Conservation (phyloP, 2,329 filamentous ascomycete genomes). For the Aspergillus sp. region DNA sequence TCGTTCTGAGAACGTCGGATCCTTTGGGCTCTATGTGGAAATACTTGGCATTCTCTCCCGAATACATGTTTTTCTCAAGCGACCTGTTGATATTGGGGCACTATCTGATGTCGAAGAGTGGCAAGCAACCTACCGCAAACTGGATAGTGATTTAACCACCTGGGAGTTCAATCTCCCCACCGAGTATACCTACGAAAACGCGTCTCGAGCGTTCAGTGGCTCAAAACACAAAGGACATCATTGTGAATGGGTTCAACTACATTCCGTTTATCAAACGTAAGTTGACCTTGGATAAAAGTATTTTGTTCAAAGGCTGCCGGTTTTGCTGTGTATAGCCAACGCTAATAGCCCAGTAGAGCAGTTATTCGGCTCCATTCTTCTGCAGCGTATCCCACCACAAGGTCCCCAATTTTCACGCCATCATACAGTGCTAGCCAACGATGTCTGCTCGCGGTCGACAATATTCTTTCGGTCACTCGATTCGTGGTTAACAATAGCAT, state of each 20-base stretch:
- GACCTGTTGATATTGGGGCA: constrained; percentile 83
- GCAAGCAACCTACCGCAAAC: constrained; percentile 82
- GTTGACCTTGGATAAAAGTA: constrained; percentile 23
- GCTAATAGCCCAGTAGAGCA: constrained; percentile 50
- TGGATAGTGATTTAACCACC: constrained; percentile 74
- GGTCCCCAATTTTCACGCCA: constrained; percentile 84
- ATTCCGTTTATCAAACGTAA: constrained; percentile 83
- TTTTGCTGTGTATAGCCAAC: not conserved
- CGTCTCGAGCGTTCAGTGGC: constrained; percentile 71
- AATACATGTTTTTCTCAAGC: constrained; percentile 85
- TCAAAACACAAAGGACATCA: constrained; percentile 68
- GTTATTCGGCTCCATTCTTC: constrained; percentile 90
- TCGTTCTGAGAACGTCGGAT: constrained; percentile 77
- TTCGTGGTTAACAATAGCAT: constrained; percentile 75
- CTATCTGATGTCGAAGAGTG: constrained; percentile 83
- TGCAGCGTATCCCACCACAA: constrained; percentile 85
- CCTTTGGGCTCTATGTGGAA: constrained; percentile 88
- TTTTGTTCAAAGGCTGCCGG: not conserved
- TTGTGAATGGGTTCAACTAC: constrained; percentile 86
- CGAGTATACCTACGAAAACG: constrained; percentile 73
- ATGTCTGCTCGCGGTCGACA: constrained; percentile 79
- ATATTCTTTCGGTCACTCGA: constrained; percentile 74
- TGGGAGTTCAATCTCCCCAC: constrained; percentile 83
- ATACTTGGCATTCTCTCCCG: constrained; percentile 82
- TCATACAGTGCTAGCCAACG: constrained; percentile 82